Conservation (phyloP, 1,284 basidiomycete species). For the Neolentinus lepideus region DNA sequence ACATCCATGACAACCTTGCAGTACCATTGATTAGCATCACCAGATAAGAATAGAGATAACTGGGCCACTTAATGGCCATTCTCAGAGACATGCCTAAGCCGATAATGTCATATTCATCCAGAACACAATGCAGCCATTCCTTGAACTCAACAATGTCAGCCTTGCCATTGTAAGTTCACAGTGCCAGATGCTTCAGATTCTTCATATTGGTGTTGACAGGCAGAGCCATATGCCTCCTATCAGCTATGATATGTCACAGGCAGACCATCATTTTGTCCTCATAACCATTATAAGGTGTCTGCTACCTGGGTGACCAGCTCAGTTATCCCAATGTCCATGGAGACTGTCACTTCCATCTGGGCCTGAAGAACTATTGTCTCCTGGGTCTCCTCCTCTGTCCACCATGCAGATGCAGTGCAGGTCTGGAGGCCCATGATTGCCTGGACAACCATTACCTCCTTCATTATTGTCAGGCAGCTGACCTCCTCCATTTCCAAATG, state of each 20-base stretch:
- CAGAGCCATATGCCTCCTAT: not conserved
- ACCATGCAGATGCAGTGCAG: not conserved
- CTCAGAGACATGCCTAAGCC: not conserved
- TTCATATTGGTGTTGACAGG: not conserved
- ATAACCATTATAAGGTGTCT: not conserved
- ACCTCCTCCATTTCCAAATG: not conserved
- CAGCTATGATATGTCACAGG: not conserved
- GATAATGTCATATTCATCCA: not conserved
- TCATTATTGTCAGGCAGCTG: no score
- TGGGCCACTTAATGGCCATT: not conserved
- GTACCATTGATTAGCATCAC: not conserved
- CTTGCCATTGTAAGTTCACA: not conserved
- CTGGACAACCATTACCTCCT: not conserved
- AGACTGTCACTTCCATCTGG: not conserved
- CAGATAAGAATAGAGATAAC: not conserved
- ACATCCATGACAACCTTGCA: not conserved
- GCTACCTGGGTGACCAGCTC: not conserved
- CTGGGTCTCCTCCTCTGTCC: not conserved
- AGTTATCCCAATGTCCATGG: not conserved
- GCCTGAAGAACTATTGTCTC: not conserved
- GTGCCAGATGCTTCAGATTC: not conserved
- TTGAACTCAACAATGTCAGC: not conserved
- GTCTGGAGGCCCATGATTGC: not conserved
- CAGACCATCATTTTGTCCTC: not conserved
- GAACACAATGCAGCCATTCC: not conserved